Evolutionary conservation across 2,329 filamentous ascomycete species (phyloP), one percentile per base, ranked within the genome.

Genomic region (Coleophoma cylindrospora): DNA sequence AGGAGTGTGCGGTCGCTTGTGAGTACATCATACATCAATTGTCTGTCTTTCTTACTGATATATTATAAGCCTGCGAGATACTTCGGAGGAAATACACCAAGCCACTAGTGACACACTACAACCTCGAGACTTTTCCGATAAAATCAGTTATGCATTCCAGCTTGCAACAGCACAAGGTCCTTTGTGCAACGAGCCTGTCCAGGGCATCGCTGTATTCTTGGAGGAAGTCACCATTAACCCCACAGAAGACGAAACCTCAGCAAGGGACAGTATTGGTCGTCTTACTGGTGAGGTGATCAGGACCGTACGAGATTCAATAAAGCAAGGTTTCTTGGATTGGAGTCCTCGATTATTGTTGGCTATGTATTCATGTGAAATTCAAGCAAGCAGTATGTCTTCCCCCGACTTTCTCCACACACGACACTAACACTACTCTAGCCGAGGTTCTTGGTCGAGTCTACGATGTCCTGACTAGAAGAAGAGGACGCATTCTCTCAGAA

Each of bases 341-440:
- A 92, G 87, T 37, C 89, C 94, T 0, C 84, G 94, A n/a, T 81
- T 99, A 58, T 83, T 97, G 72, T 82, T 99, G 41, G 94, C 94
- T 47, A 97, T 97, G 90, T 99, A 99, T 74, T 90, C 83, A 49
- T 96, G 92, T 67, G 94, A 97, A 67, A 97, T 99, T 62, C 94
- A 97, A 77, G 91, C 92, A 32, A 91, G 89, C 19, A 92, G 83
- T 86, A 76, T 67, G 81, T 71, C 13, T 41, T 34, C 14, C 19
- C 19, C 36, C 12, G 15, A 38, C 14, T 38, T 33, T n/a, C 21
- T n/a, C 45, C 21, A 44, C 34, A 17, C 46, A 43, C 32, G 43
- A 32, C 40, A 32, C 54, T 53, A 55, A 66, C 46, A 40, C 32
- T 41, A 27, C 48, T 54, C 56, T 60, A 83, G 84, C 91, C 61